These are phyloP conservation scores for Microdochium paspali DNA, from an alignment of 2,329 filamentous ascomycete species.

Conservation along the genomic window DNA sequence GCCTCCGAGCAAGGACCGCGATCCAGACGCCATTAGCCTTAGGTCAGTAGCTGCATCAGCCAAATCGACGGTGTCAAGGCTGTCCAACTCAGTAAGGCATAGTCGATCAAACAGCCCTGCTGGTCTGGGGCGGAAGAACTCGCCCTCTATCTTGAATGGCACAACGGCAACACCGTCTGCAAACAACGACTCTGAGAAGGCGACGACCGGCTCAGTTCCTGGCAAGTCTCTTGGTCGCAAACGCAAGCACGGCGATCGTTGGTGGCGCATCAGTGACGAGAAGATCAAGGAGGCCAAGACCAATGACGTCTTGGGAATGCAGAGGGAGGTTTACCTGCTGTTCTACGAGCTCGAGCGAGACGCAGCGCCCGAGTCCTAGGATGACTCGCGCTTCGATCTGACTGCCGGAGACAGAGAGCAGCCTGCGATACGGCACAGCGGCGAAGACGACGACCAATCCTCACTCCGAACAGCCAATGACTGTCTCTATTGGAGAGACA, in stretches of 20 bases:
- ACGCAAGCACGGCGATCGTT: constrained; percentile 60
- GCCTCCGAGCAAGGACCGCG: constrained; percentile 23
- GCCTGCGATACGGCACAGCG: not conserved
- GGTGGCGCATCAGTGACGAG: constrained; percentile 98
- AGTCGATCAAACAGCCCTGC: constrained; percentile 18
- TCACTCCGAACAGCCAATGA: too few species aligned
- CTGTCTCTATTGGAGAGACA: too few species aligned
- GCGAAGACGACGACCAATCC: too few species aligned
- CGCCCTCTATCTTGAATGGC: constrained; percentile 10
- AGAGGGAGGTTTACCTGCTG: constrained; percentile 88
- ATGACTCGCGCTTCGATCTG: not conserved
- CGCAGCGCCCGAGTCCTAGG: constrained; percentile 11
- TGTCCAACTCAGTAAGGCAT: constrained; percentile 29
- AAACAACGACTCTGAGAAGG: constrained; percentile 5
- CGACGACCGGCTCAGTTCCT: constrained; percentile 1
- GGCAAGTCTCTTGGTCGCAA: constrained; percentile 35
- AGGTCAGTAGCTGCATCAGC: constrained; percentile 48
- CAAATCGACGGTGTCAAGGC: constrained; percentile 40
- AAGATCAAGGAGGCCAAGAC: constrained; percentile 94
- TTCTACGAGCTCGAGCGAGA: constrained; percentile 82
- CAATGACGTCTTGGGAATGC: constrained; percentile 82
- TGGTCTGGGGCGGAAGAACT: constrained; percentile 7
- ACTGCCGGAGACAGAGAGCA: not conserved
- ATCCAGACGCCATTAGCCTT: constrained; percentile 41
- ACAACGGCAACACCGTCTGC: constrained; percentile 5